Base-by-base conservation (phyloP, 495 filamentous ascomycete species). In the Daldinia loculata region DNA sequence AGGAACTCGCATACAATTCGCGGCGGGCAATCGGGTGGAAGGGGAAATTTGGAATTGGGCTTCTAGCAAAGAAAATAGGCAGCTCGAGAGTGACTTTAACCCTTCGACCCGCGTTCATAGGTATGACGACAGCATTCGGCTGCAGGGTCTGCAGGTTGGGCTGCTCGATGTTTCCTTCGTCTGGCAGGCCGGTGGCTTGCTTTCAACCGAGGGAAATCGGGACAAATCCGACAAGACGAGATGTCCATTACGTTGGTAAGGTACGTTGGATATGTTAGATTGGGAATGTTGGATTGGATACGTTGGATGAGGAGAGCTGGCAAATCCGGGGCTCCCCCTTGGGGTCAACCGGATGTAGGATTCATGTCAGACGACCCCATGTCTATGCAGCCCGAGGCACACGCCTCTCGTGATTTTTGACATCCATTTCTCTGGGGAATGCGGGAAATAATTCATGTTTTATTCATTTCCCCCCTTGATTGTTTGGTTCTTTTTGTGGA, bases 341-440 rank as follows among this genome's bases (percentile, higher is more conserved):
- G 70, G 70, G 70, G 59, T 69, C 30, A 65, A 65, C 70, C 70
- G 70, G 61, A 72, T 72, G 70, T 61, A 72, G 70, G 65, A 69
- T 72, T 72, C 65, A 61, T 60, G 70, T 72, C 70, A 72, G 70
- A 68, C 70, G 70, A 72, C 70, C 70, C 70, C 70, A 65, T 69
- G 61, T 65, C 41, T 55, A 72, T 68, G 70, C 65, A 72, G 61
- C 61, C 15, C 52, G 63, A 62, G 61, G 69, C 69, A 65, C 70
- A 65, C 65, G 56, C 36, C 38, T 56, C 48, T 51, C 62, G 12
- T 59, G 55, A 64, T 39, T 61, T 51, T 52, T 58, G 26, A 48
- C 58, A 15, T 45, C 55, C 53, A 61, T 68, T 61, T 63, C 61
- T 65, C 65, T 69, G 65, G 70, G 70, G 65, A 69, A 72, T 72